Conservation (phyloP, 768 basidiomycete species). For the Russula vinacea region DNA sequence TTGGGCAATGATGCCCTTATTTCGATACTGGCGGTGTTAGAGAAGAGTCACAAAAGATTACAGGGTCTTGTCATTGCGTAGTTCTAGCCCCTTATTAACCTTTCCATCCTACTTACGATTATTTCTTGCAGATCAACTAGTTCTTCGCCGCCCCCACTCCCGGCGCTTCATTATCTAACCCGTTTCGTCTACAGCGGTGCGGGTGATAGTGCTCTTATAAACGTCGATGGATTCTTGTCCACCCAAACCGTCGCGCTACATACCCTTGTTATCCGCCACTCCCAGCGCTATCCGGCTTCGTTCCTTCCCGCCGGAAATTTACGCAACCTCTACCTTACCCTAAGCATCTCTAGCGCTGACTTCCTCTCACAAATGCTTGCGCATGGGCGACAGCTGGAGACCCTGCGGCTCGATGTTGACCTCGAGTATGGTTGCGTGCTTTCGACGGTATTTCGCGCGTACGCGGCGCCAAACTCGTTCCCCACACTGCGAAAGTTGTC, state of each 20-base stretch:
- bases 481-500: conserved; percentile 67
- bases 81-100: conserved; percentile 21
- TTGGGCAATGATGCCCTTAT: conserved; percentile 52
- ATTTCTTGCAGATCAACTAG: conserved; percentile 12
- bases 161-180: conserved; percentile 32
- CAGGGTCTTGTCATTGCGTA: conserved; percentile 38
- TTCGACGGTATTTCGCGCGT: conserved; percentile 50
- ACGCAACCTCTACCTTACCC: conserved; percentile 56
- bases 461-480: conserved; percentile 37
- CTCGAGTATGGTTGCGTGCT: conserved; percentile 38
- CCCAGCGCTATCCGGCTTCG: conserved; percentile 46
- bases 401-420: conserved; percentile 53
- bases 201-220: conserved; percentile 40
- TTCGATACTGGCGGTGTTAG: conserved; percentile 52
- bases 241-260: conserved; percentile 19
- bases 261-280: conserved; percentile 19
- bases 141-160: neutral
- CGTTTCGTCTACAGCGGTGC: conserved; percentile 35
- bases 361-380: conserved; percentile 58
- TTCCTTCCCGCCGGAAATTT: conserved; percentile 59
- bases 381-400: conserved; percentile 62
- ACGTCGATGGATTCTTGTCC: conserved; percentile 46
- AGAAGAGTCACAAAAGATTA: conserved; percentile 48
- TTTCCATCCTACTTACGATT: neutral
- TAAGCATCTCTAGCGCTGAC: conserved; percentile 48